phyloP scores from a whole-genome alignment of 768 basidiomycete genomes.

The Cubamyces sp. region DNA sequence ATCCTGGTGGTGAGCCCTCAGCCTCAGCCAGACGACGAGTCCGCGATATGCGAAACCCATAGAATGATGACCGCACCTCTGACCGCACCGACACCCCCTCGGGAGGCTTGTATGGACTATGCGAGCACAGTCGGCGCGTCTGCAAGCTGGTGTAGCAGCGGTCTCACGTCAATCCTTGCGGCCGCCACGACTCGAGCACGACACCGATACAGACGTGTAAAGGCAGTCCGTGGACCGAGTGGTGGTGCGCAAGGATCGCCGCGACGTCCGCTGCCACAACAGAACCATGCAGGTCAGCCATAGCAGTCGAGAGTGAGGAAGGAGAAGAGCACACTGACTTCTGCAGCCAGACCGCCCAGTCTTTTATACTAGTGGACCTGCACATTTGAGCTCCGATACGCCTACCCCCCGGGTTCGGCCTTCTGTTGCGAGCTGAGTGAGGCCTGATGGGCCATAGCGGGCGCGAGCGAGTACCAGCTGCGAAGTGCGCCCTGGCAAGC shows the following conservation, averaged over 20 bases:
- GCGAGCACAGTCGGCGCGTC: background rate
- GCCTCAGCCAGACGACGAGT: no score
- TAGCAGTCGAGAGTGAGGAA: background rate
- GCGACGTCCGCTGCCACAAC: constrained; percentile 8
- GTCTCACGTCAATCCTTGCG: constrained; percentile 24
- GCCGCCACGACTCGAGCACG: constrained; percentile 23
- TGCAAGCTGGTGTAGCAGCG: constrained; percentile 9
- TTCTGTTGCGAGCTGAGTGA: background rate
- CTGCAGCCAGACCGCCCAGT: background rate
- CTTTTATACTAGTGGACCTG: constrained; percentile 1
- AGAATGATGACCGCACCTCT: no score
- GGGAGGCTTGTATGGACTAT: background rate
- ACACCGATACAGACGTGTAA: constrained; percentile 11
- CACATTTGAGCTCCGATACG: constrained; percentile 9
- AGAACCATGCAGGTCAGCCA: constrained; percentile 10
- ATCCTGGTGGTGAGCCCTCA: no score
- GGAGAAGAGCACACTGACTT: constrained; percentile 2
- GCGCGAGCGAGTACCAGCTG: background rate
- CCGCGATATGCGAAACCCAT: no score
- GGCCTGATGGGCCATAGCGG: background rate
- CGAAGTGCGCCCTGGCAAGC: background rate
- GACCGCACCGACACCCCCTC: no score
- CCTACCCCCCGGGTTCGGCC: no score
- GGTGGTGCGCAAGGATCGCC: constrained; percentile 17
- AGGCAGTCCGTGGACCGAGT: constrained; percentile 12